A percentile compares a stretch with the other conserved stretches of the same genome.
These are phyloP conservation scores for Rhododendron williamsianum DNA, from an alignment of 148 eudicot species.

Conservation along the genomic window DNA sequence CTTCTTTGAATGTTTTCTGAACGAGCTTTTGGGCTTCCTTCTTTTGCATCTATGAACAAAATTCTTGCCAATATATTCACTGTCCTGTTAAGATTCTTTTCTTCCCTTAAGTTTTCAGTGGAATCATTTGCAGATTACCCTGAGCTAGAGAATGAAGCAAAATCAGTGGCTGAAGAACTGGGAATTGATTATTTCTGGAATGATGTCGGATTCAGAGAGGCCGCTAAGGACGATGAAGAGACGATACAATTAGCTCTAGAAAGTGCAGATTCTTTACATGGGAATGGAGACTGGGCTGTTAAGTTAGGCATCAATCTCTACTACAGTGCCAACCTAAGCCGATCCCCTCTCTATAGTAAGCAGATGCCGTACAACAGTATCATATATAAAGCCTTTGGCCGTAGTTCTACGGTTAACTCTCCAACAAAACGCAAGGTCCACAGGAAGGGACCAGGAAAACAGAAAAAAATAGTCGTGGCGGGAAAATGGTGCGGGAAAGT, in stretches of 20 bases:
- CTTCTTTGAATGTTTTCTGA: neutral
- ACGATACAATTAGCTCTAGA: conserved; percentile 59
- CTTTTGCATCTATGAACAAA: neutral
- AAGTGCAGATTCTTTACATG: conserved; percentile 70
- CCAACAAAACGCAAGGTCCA: conserved; percentile 19
- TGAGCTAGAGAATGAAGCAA: conserved; percentile 72
- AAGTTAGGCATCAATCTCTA: conserved; percentile 85
- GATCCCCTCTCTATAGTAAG: conserved; percentile 86
- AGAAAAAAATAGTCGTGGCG: conserved; percentile 65
- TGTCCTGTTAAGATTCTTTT: neutral
- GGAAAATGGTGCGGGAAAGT: conserved; percentile 99
- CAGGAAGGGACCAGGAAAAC: conserved; percentile 48
- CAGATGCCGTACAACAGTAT: conserved; percentile 89
- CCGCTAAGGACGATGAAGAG: conserved; percentile 61
- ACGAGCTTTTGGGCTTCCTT: neutral
- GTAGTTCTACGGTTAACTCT: conserved; percentile 35
- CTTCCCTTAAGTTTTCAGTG: neutral
- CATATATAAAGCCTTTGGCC: conserved; percentile 79
- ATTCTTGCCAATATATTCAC: neutral
- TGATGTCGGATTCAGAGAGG: conserved; percentile 50
- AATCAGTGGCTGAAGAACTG: conserved; percentile 67
- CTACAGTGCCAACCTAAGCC: conserved; percentile 83
- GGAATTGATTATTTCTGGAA: conserved; percentile 54
- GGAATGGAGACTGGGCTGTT: conserved; percentile 91
- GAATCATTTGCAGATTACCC: conserved; percentile 63